A percentile compares a stretch with the other conserved stretches of the same genome.
Conservation (phyloP, 768 basidiomycete species). For the Suillus americanus region DNA sequence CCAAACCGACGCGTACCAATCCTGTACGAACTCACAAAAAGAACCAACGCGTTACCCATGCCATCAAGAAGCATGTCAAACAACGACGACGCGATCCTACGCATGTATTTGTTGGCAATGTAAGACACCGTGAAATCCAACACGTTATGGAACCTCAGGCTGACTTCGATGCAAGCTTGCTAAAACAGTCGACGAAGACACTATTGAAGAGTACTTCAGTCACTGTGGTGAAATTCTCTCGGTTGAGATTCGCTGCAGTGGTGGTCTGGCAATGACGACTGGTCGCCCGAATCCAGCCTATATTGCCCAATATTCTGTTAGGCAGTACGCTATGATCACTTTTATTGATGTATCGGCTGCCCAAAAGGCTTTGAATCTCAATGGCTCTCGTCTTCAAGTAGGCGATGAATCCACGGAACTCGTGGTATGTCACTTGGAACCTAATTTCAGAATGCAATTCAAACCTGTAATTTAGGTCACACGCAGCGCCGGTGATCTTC, state of each 20-base stretch:
- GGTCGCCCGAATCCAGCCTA: slow-evolving; percentile 23
- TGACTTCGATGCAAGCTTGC: slow-evolving; percentile 1
- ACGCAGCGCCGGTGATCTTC: slow-evolving; percentile 30
- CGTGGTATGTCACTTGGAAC: not conserved
- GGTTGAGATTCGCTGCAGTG: slow-evolving; percentile 29
- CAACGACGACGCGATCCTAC: not conserved
- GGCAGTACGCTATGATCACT: slow-evolving; percentile 52
- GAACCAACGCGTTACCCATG: slow-evolving; percentile 20
- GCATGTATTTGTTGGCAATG: slow-evolving; percentile 63
- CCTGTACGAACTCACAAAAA: not conserved
- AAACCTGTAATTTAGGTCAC: slow-evolving; percentile 21
- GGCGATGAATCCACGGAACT: slow-evolving; percentile 41
- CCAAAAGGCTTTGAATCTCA: slow-evolving; percentile 40
- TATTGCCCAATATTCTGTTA: slow-evolving; percentile 38
- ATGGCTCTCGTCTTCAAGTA: slow-evolving; percentile 38
- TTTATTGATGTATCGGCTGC: slow-evolving; percentile 41
- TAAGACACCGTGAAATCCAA: slow-evolving; percentile 29
- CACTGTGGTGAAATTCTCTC: slow-evolving; percentile 24
- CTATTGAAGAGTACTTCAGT: slow-evolving; percentile 22
- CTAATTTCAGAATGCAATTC: not conserved
- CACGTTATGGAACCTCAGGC: not conserved
- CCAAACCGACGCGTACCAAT: slow-evolving; percentile 3
- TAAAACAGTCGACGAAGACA: slow-evolving; percentile 19
- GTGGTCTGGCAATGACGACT: slow-evolving; percentile 29
- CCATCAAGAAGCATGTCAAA: slow-evolving; percentile 21